Percentiles rank a stretch among this genome's conserved stretches.
Conservation (phyloP, 176 grass and related monocot species). For the Triticum dicoccoides region DNA sequence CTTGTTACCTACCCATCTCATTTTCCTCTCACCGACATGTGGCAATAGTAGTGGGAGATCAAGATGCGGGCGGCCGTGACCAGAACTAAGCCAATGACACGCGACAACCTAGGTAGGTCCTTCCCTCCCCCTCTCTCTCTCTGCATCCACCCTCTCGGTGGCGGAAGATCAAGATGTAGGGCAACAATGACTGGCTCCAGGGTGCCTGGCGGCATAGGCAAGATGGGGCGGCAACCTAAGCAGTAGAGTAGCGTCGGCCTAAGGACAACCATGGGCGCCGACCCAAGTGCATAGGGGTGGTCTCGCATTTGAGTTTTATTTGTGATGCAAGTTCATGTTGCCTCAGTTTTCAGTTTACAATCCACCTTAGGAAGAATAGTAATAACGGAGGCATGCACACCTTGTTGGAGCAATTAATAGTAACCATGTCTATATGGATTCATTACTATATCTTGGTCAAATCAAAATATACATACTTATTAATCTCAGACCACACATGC, state of each 20-base stretch:
- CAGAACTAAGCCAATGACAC: background rate
- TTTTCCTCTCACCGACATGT: background rate
- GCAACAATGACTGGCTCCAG: too few relatives aligned
- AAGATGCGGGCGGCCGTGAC: background rate
- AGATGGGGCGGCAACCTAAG: background rate
- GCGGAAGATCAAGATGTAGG: too few relatives aligned
- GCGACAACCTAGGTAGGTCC: too few relatives aligned
- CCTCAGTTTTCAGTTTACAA: background rate
- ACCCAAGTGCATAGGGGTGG: too few relatives aligned
- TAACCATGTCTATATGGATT: background rate
- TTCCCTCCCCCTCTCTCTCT: too few relatives aligned
- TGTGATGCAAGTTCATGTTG: background rate
- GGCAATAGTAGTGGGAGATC: background rate
- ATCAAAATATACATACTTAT: background rate
- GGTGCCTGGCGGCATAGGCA: too few relatives aligned
- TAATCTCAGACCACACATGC: background rate
- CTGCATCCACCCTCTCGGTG: too few relatives aligned
- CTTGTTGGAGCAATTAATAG: background rate
- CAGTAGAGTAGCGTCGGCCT: background rate
- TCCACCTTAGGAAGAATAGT: background rate
- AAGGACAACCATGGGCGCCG: too few relatives aligned
- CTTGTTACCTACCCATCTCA: background rate
- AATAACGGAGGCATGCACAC: background rate
- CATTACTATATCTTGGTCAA: background rate
- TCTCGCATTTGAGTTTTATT: too few relatives aligned